Evolutionary conservation across 1,284 basidiomycete genomes (phyloP).

Genomic region (Fomitopsis schrenkii): DNA sequence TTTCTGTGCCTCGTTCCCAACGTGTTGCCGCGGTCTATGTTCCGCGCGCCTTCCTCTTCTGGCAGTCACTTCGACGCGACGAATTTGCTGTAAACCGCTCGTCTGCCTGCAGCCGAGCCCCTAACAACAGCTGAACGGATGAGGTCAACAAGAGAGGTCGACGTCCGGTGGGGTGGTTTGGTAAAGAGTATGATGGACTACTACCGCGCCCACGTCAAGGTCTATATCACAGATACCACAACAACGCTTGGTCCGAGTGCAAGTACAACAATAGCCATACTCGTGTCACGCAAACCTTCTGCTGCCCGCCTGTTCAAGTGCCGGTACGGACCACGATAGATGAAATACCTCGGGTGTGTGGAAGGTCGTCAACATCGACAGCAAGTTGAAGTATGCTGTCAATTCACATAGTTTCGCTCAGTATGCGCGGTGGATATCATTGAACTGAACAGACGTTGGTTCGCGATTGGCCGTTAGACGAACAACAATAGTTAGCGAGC

Average conservation of each 20-base stretch:
- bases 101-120: background rate
- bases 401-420: too few species aligned
- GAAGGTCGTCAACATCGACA: too few species aligned
- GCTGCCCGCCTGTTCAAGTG: too few species aligned
- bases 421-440: too few species aligned
- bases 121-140: background rate
- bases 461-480: too few species aligned
- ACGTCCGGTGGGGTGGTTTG: background rate
- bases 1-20: constrained; percentile 8
- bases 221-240: background rate
- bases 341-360: too few species aligned
- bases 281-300: background rate
- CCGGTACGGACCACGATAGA: too few species aligned
- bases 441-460: too few species aligned
- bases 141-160: background rate
- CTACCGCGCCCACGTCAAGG: background rate
- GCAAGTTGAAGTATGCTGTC: too few species aligned
- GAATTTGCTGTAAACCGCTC: background rate
- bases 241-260: background rate
- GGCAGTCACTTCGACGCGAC: background rate
- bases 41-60: background rate
- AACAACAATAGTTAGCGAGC: too few species aligned
- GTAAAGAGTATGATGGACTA: background rate
- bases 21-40: background rate
- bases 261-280: background rate